phyloP scores from a whole-genome alignment of 192 early-diverging fungal species.

The Rhizophagus sp. region DNA sequence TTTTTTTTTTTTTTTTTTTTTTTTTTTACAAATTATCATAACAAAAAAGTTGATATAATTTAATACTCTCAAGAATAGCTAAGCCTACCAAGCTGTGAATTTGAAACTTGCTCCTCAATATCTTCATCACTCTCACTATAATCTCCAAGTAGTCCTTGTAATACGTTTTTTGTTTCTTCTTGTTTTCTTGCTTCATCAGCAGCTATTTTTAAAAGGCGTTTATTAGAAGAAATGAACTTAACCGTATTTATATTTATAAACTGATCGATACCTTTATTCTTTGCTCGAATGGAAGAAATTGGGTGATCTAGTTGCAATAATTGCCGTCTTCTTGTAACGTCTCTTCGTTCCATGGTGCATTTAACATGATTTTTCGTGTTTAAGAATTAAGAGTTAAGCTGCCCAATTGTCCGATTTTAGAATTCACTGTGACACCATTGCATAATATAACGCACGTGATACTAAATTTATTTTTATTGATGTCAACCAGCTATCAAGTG shows the following conservation, averaged over 20 bases:
- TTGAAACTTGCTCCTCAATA: neutral
- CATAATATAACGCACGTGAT: no score
- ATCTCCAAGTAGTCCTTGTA: slow-evolving; percentile 5
- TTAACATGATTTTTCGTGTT: no score
- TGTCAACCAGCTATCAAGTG: no score
- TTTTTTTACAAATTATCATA: neutral
- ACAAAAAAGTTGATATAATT: neutral
- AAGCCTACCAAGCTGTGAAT: slow-evolving; percentile 15
- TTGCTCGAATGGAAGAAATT: slow-evolving; percentile 21
- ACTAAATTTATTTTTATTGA: no score
- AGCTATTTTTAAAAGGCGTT: neutral
- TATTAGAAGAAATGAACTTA: no score
- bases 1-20: neutral
- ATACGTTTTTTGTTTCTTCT: slow-evolving; percentile 16
- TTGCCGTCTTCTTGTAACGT: slow-evolving; percentile 1
- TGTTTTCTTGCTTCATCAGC: slow-evolving; percentile 16
- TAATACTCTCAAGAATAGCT: slow-evolving; percentile 14
- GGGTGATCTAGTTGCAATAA: slow-evolving; percentile 3
- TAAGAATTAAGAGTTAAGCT: no score
- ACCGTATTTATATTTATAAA: neutral
- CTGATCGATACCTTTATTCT: slow-evolving; percentile 7
- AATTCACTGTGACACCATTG: no score
- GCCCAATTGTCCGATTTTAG: no score
- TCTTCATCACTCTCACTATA: slow-evolving; percentile 23
- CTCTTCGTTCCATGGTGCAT: slow-evolving; percentile 14